Conservation (phyloP, 371 early-diverging fungal genomes). For the Basidiobolus meristosporus region DNA sequence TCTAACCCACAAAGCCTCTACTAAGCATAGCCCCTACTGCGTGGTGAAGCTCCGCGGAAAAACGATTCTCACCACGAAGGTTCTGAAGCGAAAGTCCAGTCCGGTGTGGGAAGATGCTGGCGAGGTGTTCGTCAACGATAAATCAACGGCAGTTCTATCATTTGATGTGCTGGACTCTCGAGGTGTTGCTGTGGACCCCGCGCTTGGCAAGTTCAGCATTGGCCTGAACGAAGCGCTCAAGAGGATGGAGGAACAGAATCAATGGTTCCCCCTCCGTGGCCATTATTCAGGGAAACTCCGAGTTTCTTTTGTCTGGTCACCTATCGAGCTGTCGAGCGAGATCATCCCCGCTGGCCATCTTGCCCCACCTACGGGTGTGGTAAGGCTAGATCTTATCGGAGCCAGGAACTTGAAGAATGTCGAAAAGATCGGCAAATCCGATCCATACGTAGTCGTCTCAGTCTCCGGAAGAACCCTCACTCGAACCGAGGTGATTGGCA, state of each 20-base stretch:
- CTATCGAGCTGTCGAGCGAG: no score
- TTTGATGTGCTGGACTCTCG: constrained; percentile 18
- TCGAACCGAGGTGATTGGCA: constrained; percentile 43
- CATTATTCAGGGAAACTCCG: constrained; percentile 9
- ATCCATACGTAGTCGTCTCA: constrained; percentile 44
- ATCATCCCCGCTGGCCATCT: no score
- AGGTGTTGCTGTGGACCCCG: constrained; percentile 11
- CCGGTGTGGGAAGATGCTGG: constrained; percentile 20
- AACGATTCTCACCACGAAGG: constrained; percentile 15
- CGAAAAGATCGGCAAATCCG: constrained; percentile 52
- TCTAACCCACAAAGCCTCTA: constrained; percentile 11
- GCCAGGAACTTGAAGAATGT: constrained; percentile 54
- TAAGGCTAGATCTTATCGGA: constrained; percentile 50
- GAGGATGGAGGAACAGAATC: constrained; percentile 14
- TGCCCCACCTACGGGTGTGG: constrained; percentile 55
- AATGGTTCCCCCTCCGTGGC: constrained; percentile 13
- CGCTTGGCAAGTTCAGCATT: constrained; percentile 17
- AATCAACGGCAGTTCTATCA: constrained; percentile 11
- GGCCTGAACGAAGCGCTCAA: constrained; percentile 14
- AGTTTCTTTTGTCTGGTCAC: constrained; percentile 25
- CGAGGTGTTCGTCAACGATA: constrained; percentile 23
- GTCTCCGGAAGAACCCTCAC: constrained; percentile 1
- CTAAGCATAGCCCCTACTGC: constrained; percentile 23
- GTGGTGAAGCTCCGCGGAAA: constrained; percentile 18
- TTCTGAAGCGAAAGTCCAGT: constrained; percentile 16